Evolutionary conservation across 306 rosid genomes (phyloP).

Genomic region (Chamaecrista fasciculata): DNA sequence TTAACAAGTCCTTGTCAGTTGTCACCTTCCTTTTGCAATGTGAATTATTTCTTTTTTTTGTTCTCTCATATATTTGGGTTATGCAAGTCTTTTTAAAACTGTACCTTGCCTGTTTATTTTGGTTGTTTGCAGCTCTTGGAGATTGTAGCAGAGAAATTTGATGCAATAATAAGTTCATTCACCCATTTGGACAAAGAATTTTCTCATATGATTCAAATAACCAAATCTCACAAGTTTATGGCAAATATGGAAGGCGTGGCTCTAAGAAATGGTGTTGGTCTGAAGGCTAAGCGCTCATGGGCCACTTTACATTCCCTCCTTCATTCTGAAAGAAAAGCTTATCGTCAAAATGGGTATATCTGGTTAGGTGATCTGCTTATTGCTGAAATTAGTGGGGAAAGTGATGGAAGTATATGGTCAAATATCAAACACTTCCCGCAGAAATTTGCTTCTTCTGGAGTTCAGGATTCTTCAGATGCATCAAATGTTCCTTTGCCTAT

Average conservation of each 20-base stretch:
- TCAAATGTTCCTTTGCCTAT: conserved; percentile 76
- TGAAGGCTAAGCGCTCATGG: conserved; percentile 77
- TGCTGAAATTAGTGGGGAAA: conserved; percentile 79
- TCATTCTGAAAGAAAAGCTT: conserved; percentile 85
- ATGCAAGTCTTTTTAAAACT: neutral
- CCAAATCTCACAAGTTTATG: conserved; percentile 71
- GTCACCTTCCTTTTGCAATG: conserved; percentile 24
- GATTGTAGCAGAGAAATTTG: conserved; percentile 77
- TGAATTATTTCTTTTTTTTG: neutral
- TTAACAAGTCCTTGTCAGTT: neutral
- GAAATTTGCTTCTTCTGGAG: conserved; percentile 64
- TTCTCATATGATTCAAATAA: conserved; percentile 72
- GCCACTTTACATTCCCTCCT: conserved; percentile 90
- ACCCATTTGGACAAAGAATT: conserved; percentile 93
- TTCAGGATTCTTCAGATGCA: conserved; percentile 60
- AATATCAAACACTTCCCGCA: conserved; percentile 71
- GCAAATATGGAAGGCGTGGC: conserved; percentile 62
- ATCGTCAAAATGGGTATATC: conserved; percentile 80
- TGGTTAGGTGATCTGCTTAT: conserved; percentile 97
- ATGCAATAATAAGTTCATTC: conserved; percentile 65
- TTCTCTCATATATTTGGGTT: conserved; percentile 13
- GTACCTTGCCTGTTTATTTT: conserved; percentile 14
- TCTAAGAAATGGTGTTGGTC: conserved; percentile 62
- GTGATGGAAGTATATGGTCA: conserved; percentile 66
- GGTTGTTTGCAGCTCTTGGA: conserved; percentile 78